Conservation (phyloP, 2,329 filamentous ascomycete genomes). For the Mycogone perniciosa region DNA sequence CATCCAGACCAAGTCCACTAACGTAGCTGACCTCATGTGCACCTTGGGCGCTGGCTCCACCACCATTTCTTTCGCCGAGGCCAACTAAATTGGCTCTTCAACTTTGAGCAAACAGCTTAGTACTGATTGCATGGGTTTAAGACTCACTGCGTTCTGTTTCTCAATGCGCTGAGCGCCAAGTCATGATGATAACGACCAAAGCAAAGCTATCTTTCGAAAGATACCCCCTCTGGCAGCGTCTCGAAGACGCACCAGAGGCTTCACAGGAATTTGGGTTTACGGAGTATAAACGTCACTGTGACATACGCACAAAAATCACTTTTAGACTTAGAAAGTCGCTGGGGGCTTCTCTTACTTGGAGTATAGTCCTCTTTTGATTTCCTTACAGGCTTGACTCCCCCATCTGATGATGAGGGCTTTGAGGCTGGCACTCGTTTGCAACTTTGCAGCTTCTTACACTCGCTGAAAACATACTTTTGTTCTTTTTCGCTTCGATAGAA, state of each 20-base stretch:
- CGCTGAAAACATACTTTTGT: conserved; percentile 13
- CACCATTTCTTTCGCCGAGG: conserved; percentile 18
- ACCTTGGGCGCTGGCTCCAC: conserved; percentile 38
- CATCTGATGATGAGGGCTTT: conserved; percentile 14
- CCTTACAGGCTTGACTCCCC: conserved; percentile 19
- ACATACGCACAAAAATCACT: conserved; percentile 14
- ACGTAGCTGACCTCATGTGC: conserved; percentile 43
- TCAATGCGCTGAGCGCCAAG: conserved; percentile 21
- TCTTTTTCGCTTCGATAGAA: conserved; percentile 7
- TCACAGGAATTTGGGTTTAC: conserved; percentile 5
- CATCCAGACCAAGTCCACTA: conserved; percentile 48
- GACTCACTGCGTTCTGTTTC: background rate
- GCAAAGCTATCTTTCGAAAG: conserved; percentile 15
- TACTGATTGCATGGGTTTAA: background rate
- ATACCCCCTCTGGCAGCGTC: conserved; percentile 20
- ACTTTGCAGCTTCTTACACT: conserved; percentile 21
- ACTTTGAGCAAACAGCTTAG: background rate
- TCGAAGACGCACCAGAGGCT: background rate
- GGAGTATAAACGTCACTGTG: conserved; percentile 2
- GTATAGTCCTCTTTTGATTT: conserved; percentile 10
- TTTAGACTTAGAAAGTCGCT: conserved; percentile 1
- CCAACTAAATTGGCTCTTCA: conserved; percentile 6
- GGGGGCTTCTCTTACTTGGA: background rate
- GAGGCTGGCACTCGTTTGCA: conserved; percentile 25
- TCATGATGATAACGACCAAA: conserved; percentile 16